Evolutionary conservation across 768 basidiomycete genomes (phyloP).

Genomic region (Pleurotus djamor): DNA sequence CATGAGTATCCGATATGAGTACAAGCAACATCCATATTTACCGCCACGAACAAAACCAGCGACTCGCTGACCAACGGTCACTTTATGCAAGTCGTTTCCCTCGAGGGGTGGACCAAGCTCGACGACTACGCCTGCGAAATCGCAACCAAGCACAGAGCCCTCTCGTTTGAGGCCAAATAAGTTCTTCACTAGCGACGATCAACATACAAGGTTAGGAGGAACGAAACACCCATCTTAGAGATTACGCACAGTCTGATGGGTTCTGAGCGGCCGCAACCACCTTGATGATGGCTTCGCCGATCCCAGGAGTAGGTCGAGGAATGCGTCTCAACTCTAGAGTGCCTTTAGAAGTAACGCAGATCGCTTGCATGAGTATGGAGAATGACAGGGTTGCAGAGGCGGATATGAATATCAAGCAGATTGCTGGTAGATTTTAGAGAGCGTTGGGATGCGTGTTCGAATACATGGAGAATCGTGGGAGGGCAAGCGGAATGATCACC

Average conservation of each 20-base stretch:
- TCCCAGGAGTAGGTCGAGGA: slow-evolving; percentile 10
- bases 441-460: too few species aligned
- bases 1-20: too few species aligned
- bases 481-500: too few species aligned
- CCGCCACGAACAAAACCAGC: slow-evolving; percentile 20
- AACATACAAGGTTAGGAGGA: background rate
- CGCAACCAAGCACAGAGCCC: slow-evolving; percentile 19
- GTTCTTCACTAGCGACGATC: slow-evolving; percentile 18
- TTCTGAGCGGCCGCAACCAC: slow-evolving; percentile 21
- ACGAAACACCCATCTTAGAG: background rate
- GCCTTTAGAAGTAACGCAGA: slow-evolving; percentile 18
- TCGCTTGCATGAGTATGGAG: slow-evolving; percentile 22
- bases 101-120: slow-evolving; percentile 15
- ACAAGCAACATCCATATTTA: background rate
- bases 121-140: slow-evolving; percentile 19
- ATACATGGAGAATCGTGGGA: too few species aligned
- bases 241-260: slow-evolving; percentile 20
- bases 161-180: slow-evolving; percentile 11
- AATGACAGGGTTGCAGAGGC: too few species aligned
- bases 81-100: slow-evolving; percentile 4
- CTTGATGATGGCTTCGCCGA: slow-evolving; percentile 18
- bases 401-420: too few species aligned
- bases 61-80: slow-evolving; percentile 17
- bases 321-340: slow-evolving; percentile 12
- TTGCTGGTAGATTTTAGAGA: too few species aligned